Conservation (phyloP, 352 stramenopile species). For the Phytophthora macrochlamydospora region DNA sequence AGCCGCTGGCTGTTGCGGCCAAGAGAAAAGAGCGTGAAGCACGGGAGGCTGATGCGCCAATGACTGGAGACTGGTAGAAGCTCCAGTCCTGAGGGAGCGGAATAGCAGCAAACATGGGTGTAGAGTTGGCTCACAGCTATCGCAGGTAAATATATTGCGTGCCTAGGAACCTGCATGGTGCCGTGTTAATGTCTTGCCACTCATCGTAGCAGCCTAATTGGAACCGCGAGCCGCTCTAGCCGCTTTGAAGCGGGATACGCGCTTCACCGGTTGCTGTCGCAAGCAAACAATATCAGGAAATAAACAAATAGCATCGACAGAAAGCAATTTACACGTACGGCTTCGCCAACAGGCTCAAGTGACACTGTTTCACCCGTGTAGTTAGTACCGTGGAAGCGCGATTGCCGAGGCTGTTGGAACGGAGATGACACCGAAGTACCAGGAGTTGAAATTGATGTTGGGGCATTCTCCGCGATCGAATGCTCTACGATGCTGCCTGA, state of each 20-base stretch:
- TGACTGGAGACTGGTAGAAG: constrained; percentile 82
- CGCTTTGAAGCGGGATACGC: constrained; percentile 85
- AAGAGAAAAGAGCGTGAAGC: constrained; percentile 78
- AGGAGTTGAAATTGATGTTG: constrained; percentile 12
- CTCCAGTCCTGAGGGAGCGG: constrained; percentile 14
- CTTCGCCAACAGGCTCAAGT: constrained; percentile 76
- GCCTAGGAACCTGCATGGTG: constrained; percentile 2
- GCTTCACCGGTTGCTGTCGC: constrained; percentile 81
- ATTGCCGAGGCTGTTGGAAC: constrained; percentile 36
- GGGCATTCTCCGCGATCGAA: constrained; percentile 37
- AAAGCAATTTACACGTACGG: constrained; percentile 43
- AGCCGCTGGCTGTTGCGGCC: constrained; percentile 57
- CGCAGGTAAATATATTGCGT: constrained; percentile 41
- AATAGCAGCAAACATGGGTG: constrained; percentile 7
- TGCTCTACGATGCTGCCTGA: constrained; percentile 77
- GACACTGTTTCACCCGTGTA: constrained; percentile 69
- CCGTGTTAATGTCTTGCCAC: too few relatives aligned
- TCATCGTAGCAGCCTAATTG: constrained; percentile 10
- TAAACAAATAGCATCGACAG: too few relatives aligned
- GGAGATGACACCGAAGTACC: constrained; percentile 4
- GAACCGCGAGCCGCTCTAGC: constrained; percentile 38
- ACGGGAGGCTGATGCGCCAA: constrained; percentile 71
- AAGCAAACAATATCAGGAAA: neutral
- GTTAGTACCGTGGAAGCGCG: constrained; percentile 73
- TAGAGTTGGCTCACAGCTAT: constrained; percentile 22